Evolutionary conservation across 2,329 filamentous ascomycete genomes (phyloP).

Genomic region (Ascosphaera acerosa): DNA sequence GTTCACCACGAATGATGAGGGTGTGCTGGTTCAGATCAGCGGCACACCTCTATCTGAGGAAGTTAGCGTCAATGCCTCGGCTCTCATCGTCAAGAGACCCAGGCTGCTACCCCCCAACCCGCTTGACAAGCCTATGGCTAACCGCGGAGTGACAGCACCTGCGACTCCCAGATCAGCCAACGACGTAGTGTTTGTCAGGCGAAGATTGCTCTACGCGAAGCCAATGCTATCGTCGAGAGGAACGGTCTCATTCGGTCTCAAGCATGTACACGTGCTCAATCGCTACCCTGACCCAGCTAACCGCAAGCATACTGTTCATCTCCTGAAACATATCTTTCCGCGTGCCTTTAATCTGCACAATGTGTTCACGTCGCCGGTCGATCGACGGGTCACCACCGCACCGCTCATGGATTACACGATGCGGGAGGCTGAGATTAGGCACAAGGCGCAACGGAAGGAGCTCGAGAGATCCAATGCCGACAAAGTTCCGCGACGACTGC

Average conservation of each 20-base stretch:
- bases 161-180: background rate
- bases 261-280: constrained; percentile 66
- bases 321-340: constrained; percentile 88
- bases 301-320: constrained; percentile 32
- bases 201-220: constrained; percentile 64
- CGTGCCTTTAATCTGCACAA: constrained; percentile 77
- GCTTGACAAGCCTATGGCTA: background rate
- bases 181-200: constrained; percentile 51
- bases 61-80: background rate
- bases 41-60: constrained; percentile 25
- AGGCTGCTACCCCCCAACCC: background rate
- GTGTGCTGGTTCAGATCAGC: constrained; percentile 24
- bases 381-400: constrained; percentile 40
- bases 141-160: no score
- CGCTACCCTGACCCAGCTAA: constrained; percentile 29
- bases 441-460: constrained; percentile 5
- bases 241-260: constrained; percentile 44
- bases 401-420: constrained; percentile 64
- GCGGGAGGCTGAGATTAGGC: constrained; percentile 54
- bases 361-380: constrained; percentile 51
- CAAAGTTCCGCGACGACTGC: constrained; percentile 26
- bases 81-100: background rate
- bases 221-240: constrained; percentile 44
- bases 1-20: constrained; percentile 1
- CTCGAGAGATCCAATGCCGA: constrained; percentile 2